Evolutionary conservation across 2,329 filamentous ascomycete species (phyloP).

Genomic region (Rutstroemia sp.): DNA sequence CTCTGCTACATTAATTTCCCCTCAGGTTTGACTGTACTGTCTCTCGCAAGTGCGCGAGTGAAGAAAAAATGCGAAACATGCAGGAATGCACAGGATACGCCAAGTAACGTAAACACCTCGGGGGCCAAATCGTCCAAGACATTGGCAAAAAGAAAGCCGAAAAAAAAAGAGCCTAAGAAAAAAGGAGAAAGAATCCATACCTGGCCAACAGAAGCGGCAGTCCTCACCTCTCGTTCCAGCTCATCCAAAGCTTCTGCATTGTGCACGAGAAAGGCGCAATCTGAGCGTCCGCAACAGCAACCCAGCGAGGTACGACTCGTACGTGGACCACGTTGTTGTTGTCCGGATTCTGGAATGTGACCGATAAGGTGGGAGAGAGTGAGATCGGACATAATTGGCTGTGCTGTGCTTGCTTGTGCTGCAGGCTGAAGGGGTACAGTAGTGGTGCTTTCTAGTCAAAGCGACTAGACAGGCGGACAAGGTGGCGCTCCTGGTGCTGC

Average conservation of each 20-base stretch:
- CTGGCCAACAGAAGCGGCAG: conserved; percentile 83
- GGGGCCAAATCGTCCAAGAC: too few species aligned
- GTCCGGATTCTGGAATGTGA: conserved; percentile 20
- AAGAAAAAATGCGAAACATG: not conserved
- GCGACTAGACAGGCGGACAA: too few species aligned
- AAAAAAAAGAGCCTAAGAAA: conserved; percentile 7
- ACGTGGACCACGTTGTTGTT: not conserved
- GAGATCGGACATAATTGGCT: conserved; percentile 9
- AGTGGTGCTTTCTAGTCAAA: too few species aligned
- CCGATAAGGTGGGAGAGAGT: conserved; percentile 17
- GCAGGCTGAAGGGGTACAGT: too few species aligned
- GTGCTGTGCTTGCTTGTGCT: not conserved
- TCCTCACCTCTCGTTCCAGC: conserved; percentile 81
- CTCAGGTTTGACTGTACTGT: not conserved
- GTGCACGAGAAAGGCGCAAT: conserved; percentile 75
- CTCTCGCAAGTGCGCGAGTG: too few species aligned
- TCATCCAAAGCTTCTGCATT: conserved; percentile 72
- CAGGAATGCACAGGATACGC: conserved; percentile 5
- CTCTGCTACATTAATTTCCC: conserved; percentile 5
- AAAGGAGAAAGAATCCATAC: conserved; percentile 48
- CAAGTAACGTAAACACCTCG: conserved; percentile 13
- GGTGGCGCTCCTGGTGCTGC: too few species aligned
- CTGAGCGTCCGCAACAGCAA: conserved; percentile 80
- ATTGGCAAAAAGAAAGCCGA: conserved; percentile 16
- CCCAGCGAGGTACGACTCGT: conserved; percentile 9